Base-by-base conservation (phyloP, 805 yeast species). In the Metschnikowia aberdeeniae region DNA sequence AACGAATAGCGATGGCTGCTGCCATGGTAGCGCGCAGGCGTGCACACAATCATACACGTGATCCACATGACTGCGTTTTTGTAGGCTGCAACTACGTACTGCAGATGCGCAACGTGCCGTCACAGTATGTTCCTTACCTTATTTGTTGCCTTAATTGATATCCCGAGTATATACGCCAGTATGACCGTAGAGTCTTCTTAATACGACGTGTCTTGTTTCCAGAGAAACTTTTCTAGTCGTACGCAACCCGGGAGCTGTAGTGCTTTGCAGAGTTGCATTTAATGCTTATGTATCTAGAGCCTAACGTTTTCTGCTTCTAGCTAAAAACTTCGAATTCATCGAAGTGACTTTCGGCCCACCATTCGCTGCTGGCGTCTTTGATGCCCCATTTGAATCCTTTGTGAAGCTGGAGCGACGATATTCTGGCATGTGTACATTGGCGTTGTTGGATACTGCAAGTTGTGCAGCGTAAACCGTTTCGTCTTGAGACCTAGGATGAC, bases 321-420 rank as follows among this genome's bases (percentile, higher is more conserved):
- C 82, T 46, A 82, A 62, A 38, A 83, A 67, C 54, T 78, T 78
- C 5, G 87, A 82, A 58, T 80, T 81, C 76, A 76, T 68, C 12
- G 80, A 67, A 3, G 85, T 80, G 17, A 81, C 71, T 57, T 64
- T 39, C 60, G 34, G 40, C 5, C 50, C 51, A 27, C 44, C 46
- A 30, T 29, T 33, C 28, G 31, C 13, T 26, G 43, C 27, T 9
- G 36, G 24, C 13, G 35, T 42, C 20, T 29, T 37, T 20, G 30
- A 43, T 14, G 36, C 5, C 7, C 35, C 22, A 24, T 39, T 27
- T 34, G 44, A 6, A 19, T 30, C 24, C 36, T 33, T 26, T 8
- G 67, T 55, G 53, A 70, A 69, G 48, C 74, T 69, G 6, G 73
- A 62, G 34, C 71, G 56, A 48, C 68, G 57, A 44, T 58, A 53